Evolutionary conservation across 1,284 basidiomycete species (phyloP).

Genomic region (Microbotryomycetes sp.): DNA sequence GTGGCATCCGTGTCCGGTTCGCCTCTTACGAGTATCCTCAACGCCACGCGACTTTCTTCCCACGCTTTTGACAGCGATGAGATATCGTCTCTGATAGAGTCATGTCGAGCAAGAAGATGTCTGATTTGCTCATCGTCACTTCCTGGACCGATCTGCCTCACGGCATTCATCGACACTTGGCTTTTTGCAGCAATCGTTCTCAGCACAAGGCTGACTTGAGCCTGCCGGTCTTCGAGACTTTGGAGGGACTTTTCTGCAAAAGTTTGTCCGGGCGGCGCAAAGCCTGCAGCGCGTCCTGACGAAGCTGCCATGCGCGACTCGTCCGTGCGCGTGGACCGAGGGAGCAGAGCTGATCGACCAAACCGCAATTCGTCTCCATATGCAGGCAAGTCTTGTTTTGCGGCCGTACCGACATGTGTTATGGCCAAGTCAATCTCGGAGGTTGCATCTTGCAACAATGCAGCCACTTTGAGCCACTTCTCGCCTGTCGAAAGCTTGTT

Average conservation of each 20-base stretch:
- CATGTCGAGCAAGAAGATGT: not conserved
- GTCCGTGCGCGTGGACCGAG: not conserved
- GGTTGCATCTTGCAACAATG: not conserved
- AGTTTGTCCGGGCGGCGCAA: not conserved
- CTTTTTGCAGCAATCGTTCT: slow-evolving; percentile 1
- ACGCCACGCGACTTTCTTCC: not conserved
- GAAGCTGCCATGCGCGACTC: not conserved
- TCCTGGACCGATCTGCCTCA: not conserved
- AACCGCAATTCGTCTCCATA: slow-evolving; percentile 1
- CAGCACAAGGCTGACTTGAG: not conserved
- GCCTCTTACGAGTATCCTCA: not conserved
- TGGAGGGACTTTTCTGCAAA: not conserved
- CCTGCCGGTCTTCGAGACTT: not conserved
- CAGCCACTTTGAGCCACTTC: not conserved
- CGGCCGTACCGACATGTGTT: not conserved
- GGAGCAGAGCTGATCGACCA: not conserved
- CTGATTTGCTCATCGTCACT: not conserved
- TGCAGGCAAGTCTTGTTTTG: not conserved
- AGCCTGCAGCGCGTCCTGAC: not conserved
- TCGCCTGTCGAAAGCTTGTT: not conserved
- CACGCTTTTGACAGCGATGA: slow-evolving; percentile 1
- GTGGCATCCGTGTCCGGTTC: not conserved
- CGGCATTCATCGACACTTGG: not conserved
- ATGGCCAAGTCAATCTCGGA: not conserved
- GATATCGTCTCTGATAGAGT: slow-evolving; percentile 5